Conservation (phyloP, 2,329 filamentous ascomycete species). For the Elsinoe necatrix region DNA sequence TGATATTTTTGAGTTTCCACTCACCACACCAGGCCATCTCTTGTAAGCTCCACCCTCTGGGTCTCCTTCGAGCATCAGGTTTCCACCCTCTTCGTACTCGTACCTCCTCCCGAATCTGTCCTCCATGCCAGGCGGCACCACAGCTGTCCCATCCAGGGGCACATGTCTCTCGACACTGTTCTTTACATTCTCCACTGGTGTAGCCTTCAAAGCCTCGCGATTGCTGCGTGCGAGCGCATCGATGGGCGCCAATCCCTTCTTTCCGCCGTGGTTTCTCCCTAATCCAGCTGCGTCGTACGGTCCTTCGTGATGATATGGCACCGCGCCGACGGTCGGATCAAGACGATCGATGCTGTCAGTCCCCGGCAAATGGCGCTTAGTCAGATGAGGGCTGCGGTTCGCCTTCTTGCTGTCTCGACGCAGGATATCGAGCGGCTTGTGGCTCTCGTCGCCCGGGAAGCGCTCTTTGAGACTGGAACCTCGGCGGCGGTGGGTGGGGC, state of each 20-base stretch:
- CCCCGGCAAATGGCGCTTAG: constrained; percentile 55
- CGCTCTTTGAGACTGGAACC: constrained; percentile 50
- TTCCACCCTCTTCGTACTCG: constrained; percentile 75
- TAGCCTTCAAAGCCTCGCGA: constrained; percentile 68
- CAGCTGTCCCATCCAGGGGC: constrained; percentile 71
- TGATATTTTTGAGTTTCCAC: constrained; percentile 27
- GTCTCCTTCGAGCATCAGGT: constrained; percentile 68
- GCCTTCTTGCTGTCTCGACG: constrained; percentile 55
- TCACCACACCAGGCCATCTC: constrained; percentile 64
- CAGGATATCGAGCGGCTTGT: constrained; percentile 59
- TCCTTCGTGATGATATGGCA: constrained; percentile 77
- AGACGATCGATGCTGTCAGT: constrained; percentile 75
- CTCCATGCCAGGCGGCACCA: constrained; percentile 61
- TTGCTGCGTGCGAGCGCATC: constrained; percentile 68
- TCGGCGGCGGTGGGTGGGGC: constrained; percentile 28
- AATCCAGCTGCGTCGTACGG: constrained; percentile 78
- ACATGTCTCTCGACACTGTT: constrained; percentile 66
- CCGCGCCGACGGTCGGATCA: constrained; percentile 55
- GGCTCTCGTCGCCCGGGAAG: constrained; percentile 56
- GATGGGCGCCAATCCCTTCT: constrained; percentile 56
- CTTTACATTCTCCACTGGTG: constrained; percentile 65
- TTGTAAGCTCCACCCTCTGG: constrained; percentile 66
- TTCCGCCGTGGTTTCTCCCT: constrained; percentile 52
- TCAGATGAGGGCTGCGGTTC: constrained; percentile 58
- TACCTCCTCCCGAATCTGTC: constrained; percentile 64